Evolutionary conservation across 768 basidiomycete genomes (phyloP).

Genomic region (Termitomyces sp.): DNA sequence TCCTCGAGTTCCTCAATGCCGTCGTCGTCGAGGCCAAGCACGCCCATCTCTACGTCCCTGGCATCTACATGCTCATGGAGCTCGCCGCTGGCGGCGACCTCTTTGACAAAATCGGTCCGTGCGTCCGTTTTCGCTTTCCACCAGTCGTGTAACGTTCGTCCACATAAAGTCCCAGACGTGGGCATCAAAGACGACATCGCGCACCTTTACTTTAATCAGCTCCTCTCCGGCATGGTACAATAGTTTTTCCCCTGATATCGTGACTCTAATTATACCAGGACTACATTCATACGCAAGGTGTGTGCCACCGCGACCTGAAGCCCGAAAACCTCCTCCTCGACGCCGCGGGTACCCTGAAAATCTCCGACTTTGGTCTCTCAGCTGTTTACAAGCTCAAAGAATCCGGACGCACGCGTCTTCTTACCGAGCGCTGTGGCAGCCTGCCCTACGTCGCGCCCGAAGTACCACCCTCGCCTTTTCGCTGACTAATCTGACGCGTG

Average conservation of each 20-base stretch:
- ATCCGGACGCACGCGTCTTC: slow-evolving; percentile 63
- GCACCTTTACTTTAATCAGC: slow-evolving; percentile 85
- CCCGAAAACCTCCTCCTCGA: slow-evolving; percentile 93
- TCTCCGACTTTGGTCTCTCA: slow-evolving; percentile 93
- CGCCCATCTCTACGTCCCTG: slow-evolving; percentile 57
- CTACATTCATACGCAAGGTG: slow-evolving; percentile 84
- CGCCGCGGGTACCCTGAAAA: slow-evolving; percentile 78
- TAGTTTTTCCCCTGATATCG: not conserved
- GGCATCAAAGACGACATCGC: slow-evolving; percentile 85
- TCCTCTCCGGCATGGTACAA: slow-evolving; percentile 73
- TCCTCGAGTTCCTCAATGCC: slow-evolving; percentile 81
- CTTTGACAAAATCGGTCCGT: slow-evolving; percentile 96
- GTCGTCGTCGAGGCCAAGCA: slow-evolving; percentile 67
- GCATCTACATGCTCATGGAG: slow-evolving; percentile 90
- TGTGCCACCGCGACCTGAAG: slow-evolving; percentile 95
- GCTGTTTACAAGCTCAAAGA: slow-evolving; percentile 85
- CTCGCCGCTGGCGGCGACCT: slow-evolving; percentile 91
- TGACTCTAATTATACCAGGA: slow-evolving; percentile 37
- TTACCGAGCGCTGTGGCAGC: slow-evolving; percentile 33
- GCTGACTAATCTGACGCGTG: not conserved
- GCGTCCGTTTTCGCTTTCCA: not conserved
- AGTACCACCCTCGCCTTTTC: not conserved
- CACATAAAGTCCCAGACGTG: slow-evolving; percentile 71
- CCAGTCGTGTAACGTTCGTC: not conserved
- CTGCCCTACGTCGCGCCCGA: slow-evolving; percentile 13